Percentiles rank a stretch among this genome's conserved stretches.
Evolutionary conservation across 768 basidiomycete species (phyloP).

Genomic region (Omphalotus guepiniiformis): DNA sequence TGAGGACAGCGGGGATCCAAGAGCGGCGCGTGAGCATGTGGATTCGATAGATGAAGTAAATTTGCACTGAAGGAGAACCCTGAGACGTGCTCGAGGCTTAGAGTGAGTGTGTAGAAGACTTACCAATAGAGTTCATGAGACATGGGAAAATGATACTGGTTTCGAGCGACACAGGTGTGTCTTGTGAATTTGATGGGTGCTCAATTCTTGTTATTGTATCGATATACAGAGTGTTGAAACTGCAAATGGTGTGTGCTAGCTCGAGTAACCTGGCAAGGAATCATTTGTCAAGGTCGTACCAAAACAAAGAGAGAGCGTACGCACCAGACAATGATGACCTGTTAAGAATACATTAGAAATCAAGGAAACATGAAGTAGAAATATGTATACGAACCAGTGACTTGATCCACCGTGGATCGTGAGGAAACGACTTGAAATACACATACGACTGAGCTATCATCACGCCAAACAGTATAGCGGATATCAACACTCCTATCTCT

Average conservation of each 20-base stretch:
- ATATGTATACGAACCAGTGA: neutral
- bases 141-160: neutral
- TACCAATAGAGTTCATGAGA: neutral
- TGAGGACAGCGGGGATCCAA: neutral
- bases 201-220: neutral
- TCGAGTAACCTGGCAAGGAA: neutral
- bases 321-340: neutral
- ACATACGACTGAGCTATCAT: constrained; percentile 10
- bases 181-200: neutral
- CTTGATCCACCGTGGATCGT: constrained; percentile 6
- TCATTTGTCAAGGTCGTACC: neutral
- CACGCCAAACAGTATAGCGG: constrained; percentile 12
- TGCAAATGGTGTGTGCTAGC: neutral
- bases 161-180: neutral
- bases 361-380: neutral
- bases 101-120: neutral
- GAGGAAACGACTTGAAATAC: constrained; percentile 12
- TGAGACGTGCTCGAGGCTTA: neutral
- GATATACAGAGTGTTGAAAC: neutral
- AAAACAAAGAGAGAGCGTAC: neutral
- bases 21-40: too few relatives aligned
- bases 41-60: too few relatives aligned
- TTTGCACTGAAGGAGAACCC: neutral
- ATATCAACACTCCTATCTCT: constrained; percentile 11
- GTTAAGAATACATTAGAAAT: too few relatives aligned